These are phyloP conservation scores for Pelagophyceae sp. DNA, from an alignment of 352 stramenopile genomes.

Conservation along the genomic window DNA sequence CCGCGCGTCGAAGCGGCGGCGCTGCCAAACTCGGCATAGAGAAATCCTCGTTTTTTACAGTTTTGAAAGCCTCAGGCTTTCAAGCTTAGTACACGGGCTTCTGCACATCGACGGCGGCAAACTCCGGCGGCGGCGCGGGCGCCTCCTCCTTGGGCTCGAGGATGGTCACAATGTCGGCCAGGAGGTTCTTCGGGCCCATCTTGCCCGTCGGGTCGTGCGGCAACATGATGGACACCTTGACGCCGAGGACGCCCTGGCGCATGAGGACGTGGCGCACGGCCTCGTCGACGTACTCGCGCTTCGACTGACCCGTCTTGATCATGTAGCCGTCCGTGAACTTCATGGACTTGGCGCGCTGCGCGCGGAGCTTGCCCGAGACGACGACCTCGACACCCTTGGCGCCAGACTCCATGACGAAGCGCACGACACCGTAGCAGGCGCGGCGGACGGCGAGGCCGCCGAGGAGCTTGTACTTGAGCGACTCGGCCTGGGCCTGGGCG, in stretches of 20 bases:
- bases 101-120: too few species aligned
- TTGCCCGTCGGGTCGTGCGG: slow-evolving; percentile 93
- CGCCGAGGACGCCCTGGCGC: slow-evolving; percentile 97
- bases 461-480: slow-evolving; percentile 98
- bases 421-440: slow-evolving; percentile 96
- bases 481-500: slow-evolving; percentile 94
- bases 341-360: slow-evolving; percentile 98
- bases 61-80: too few species aligned
- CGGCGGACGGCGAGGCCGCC: slow-evolving; percentile 93
- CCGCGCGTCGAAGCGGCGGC: too few species aligned
- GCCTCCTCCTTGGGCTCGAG: slow-evolving; percentile 95
- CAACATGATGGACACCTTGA: slow-evolving; percentile 99
- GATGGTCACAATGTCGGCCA: slow-evolving; percentile 98
- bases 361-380: slow-evolving; percentile 96
- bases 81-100: too few species aligned
- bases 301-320: slow-evolving; percentile 98
- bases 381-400: slow-evolving; percentile 98
- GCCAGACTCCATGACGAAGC: slow-evolving; percentile 97
- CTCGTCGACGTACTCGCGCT: slow-evolving; percentile 94
- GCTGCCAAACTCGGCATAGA: too few species aligned
- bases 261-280: slow-evolving; percentile 97
- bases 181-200: slow-evolving; percentile 88
- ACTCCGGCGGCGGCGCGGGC: not conserved
- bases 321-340: slow-evolving; percentile 99
- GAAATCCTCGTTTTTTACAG: too few species aligned